Conservation (phyloP, 2,329 filamentous ascomycete genomes). For the Penicillium sp. region DNA sequence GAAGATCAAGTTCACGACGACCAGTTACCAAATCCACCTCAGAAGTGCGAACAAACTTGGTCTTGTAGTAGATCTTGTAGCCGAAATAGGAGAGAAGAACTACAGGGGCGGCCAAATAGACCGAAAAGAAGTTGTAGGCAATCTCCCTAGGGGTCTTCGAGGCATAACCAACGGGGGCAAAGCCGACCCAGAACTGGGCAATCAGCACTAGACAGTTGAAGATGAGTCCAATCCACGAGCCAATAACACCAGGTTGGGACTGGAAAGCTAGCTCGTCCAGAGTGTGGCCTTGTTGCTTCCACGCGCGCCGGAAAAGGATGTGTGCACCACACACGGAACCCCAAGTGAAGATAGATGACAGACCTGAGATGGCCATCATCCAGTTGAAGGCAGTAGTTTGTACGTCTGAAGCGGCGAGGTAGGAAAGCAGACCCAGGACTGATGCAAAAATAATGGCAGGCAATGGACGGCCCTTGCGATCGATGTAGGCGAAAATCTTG, state of each 20-base stretch:
- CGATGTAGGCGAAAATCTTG: constrained; percentile 73
- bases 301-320: constrained; percentile 85
- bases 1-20: constrained; percentile 78
- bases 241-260: constrained; percentile 73
- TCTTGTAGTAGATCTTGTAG: constrained; percentile 75
- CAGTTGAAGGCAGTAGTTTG: constrained; percentile 70
- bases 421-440: constrained; percentile 69
- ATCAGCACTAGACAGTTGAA: constrained; percentile 75
- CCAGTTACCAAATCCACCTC: constrained; percentile 90
- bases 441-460: constrained; percentile 69
- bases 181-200: constrained; percentile 85
- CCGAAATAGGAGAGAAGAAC: constrained; percentile 61
- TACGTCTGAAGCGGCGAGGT: constrained; percentile 65
- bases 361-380: constrained; percentile 73
- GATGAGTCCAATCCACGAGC: constrained; percentile 75
- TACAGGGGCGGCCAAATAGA: constrained; percentile 59
- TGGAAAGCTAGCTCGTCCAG: constrained; percentile 76
- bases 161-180: constrained; percentile 67
- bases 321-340: constrained; percentile 83
- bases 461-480: constrained; percentile 76
- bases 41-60: constrained; percentile 62
- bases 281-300: constrained; percentile 66
- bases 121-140: constrained; percentile 67
- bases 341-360: constrained; percentile 75
- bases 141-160: constrained; percentile 47